A percentile compares a stretch with the other conserved stretches of the same genome.
phyloP scores from a whole-genome alignment of 768 basidiomycete genomes.

The Leccinum ochraceum region DNA sequence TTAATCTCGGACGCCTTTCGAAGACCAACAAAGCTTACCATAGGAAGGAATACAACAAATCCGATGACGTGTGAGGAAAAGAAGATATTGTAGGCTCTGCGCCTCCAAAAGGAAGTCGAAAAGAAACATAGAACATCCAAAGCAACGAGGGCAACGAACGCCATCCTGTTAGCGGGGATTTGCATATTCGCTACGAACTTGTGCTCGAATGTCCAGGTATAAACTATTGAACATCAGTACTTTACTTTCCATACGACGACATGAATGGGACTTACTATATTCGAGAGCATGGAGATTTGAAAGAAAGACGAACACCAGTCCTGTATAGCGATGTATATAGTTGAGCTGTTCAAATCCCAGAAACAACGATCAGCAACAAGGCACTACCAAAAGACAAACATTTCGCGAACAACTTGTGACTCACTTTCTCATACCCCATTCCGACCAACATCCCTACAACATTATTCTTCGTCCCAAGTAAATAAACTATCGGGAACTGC shows the following conservation, averaged over 20 bases:
- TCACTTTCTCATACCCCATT: conserved; percentile 50
- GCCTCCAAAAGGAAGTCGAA: conserved; percentile 43
- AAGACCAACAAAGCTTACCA: conserved; percentile 23
- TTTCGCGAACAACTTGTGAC: conserved; percentile 5
- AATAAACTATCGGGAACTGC: conserved; percentile 46
- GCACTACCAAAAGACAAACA: neutral
- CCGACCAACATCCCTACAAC: conserved; percentile 41
- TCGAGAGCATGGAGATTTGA: conserved; percentile 44
- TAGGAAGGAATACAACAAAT: conserved; percentile 41
- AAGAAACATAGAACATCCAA: conserved; percentile 40
- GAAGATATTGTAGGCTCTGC: conserved; percentile 47
- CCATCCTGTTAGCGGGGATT: conserved; percentile 22
- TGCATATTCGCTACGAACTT: conserved; percentile 16
- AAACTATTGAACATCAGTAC: conserved; percentile 21
- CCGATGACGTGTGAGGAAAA: conserved; percentile 43
- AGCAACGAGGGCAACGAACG: conserved; percentile 36
- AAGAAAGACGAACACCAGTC: conserved; percentile 41
- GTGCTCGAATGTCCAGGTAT: conserved; percentile 30
- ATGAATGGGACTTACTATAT: conserved; percentile 34
- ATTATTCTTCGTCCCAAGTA: conserved; percentile 53
- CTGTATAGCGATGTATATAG: conserved; percentile 56
- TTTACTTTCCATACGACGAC: neutral
- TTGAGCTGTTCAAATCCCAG: conserved; percentile 40
- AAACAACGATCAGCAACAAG: neutral
- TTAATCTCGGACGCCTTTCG: conserved; percentile 9